Evolutionary conservation across 2,329 filamentous ascomycete genomes (phyloP).

Genomic region (Colletotrichum lupini): DNA sequence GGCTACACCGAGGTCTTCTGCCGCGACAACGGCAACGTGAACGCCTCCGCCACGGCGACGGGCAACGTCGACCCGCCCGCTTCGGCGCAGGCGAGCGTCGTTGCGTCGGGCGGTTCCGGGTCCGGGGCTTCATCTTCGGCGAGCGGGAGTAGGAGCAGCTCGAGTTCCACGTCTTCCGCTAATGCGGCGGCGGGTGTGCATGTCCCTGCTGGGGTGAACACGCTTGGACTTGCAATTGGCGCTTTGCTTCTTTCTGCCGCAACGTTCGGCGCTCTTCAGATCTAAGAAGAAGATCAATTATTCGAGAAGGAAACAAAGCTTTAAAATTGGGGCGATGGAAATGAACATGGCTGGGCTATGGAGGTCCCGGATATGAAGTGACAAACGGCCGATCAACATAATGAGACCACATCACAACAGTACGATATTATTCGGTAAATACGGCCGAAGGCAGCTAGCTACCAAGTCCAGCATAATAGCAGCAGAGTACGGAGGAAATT

Average conservation of each 20-base stretch:
- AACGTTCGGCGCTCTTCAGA: conserved; percentile 37
- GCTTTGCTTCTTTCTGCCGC: conserved; percentile 49
- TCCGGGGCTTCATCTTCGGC: not conserved
- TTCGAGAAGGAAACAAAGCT: not conserved
- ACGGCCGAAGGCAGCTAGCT: not conserved
- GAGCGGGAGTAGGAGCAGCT: conserved; percentile 22
- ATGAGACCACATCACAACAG: not conserved
- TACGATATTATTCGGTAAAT: not conserved
- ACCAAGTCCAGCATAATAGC: no score
- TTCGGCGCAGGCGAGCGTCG: conserved; percentile 45
- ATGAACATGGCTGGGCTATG: not conserved
- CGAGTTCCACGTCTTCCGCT: not conserved
- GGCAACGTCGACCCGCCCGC: conserved; percentile 42
- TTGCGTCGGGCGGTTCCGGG: conserved; percentile 37
- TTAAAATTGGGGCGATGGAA: not conserved
- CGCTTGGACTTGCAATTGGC: conserved; percentile 47
- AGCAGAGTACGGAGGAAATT: not conserved
- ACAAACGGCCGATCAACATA: conserved; percentile 10
- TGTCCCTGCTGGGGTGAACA: conserved; percentile 40
- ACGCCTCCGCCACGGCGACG: conserved; percentile 51
- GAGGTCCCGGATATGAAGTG: not conserved
- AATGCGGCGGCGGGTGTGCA: not conserved
- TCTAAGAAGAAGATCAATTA: conserved; percentile 2
- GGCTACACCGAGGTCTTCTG: conserved; percentile 55
- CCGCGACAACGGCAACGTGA: conserved; percentile 45